phyloP scores from a whole-genome alignment of 169 alveolate genomes.

The Blepharisma undulans region DNA sequence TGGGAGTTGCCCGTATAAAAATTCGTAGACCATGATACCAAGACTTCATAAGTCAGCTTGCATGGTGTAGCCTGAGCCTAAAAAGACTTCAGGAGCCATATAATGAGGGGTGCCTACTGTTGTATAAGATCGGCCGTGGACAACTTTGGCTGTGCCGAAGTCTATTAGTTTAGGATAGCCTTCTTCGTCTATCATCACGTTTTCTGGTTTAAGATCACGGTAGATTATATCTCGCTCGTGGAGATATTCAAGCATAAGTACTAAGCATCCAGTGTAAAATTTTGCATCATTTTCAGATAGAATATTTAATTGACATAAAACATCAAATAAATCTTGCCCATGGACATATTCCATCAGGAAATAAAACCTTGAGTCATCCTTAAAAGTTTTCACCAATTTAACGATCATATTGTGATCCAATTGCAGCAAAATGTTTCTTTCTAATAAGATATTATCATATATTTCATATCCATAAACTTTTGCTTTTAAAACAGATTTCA shows the following conservation, averaged over 20 bases:
- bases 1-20: conserved; percentile 98
- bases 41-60: conserved; percentile 97
- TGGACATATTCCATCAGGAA: conserved; percentile 32
- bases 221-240: conserved; percentile 36
- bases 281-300: neutral
- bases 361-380: conserved; percentile 34
- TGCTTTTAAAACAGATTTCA: conserved; percentile 3
- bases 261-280: conserved; percentile 30
- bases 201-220: conserved; percentile 45
- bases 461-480: neutral
- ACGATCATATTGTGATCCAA: conserved; percentile 36
- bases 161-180: conserved; percentile 85
- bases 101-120: conserved; percentile 87
- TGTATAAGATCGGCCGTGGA: conserved; percentile 61
- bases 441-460: conserved; percentile 29
- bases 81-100: conserved; percentile 82
- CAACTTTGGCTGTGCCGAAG: conserved; percentile 84
- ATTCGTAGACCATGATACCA: conserved; percentile 97
- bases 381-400: conserved; percentile 34
- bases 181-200: conserved; percentile 59
- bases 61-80: conserved; percentile 94
- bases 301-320: neutral
- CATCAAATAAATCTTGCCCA: conserved; percentile 36
- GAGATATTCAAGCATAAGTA: conserved; percentile 15
- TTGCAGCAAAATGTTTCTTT: conserved; percentile 21